phyloP scores from a whole-genome alignment of 192 early-diverging fungal species.

The Obelidium mucronatum region DNA sequence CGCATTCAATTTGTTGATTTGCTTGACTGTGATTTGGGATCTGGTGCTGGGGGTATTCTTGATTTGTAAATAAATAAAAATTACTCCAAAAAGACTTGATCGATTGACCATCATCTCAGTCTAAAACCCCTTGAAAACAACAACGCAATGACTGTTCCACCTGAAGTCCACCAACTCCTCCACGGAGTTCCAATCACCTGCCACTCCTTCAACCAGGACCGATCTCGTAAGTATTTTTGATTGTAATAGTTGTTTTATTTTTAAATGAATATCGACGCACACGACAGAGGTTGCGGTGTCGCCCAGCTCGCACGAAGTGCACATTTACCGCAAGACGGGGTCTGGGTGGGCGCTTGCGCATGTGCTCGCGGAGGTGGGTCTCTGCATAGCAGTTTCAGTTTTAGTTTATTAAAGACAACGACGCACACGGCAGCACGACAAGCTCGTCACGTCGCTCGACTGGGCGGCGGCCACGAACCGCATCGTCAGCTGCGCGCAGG shows the following conservation, averaged over 20 bases:
- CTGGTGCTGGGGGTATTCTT: too few species aligned
- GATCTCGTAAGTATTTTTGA: slow-evolving; percentile 67
- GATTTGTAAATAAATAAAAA: too few species aligned
- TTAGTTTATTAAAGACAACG: neutral
- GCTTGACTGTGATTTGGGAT: slow-evolving; percentile 64
- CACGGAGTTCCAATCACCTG: slow-evolving; percentile 82
- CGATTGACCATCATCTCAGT: too few species aligned
- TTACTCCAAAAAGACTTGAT: too few species aligned
- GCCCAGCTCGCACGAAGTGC: slow-evolving; percentile 89
- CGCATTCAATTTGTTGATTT: slow-evolving; percentile 59
- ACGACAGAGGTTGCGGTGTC: slow-evolving; percentile 82
- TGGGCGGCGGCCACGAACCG: slow-evolving; percentile 95
- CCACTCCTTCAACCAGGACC: slow-evolving; percentile 91
- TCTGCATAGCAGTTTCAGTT: neutral
- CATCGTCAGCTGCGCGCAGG: slow-evolving; percentile 97
- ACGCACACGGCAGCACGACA: slow-evolving; percentile 82
- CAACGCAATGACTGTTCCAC: too few species aligned
- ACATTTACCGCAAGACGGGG: slow-evolving; percentile 78
- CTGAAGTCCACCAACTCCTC: slow-evolving; percentile 67
- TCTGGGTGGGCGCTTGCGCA: slow-evolving; percentile 69
- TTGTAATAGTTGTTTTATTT: neutral
- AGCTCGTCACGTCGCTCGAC: slow-evolving; percentile 93
- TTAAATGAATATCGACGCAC: too few species aligned
- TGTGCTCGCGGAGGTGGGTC: slow-evolving; percentile 74
- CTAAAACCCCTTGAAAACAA: too few species aligned